Evolutionary conservation across 2,329 filamentous ascomycete genomes (phyloP).

Genomic region (Ilyonectria sp.): DNA sequence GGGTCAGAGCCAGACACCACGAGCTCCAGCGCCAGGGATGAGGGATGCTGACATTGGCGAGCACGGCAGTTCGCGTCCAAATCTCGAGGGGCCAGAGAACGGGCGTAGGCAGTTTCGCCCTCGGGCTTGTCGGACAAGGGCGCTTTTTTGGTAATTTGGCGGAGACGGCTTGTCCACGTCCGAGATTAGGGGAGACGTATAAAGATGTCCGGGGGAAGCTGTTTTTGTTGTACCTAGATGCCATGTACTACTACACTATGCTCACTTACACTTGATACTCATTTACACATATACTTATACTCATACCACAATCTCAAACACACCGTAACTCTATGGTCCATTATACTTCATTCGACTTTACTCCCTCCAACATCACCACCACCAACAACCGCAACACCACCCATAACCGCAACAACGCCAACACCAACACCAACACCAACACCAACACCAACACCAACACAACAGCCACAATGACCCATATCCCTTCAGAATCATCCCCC

Average conservation of each 20-base stretch:
- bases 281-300: not conserved
- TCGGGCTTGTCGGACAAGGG: slow-evolving; percentile 21
- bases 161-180: not conserved
- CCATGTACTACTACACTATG: slow-evolving; percentile 2
- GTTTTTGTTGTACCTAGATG: slow-evolving; percentile 13
- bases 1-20: not conserved
- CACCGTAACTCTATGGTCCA: not conserved
- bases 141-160: slow-evolving; percentile 23
- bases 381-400: too few species aligned
- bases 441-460: not conserved
- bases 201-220: slow-evolving; percentile 31
- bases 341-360: not conserved
- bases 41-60: not conserved
- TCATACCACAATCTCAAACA: not conserved
- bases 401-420: too few species aligned
- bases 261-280: slow-evolving; percentile 12
- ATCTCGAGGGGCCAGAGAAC: not conserved
- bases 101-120: not conserved
- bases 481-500: slow-evolving; percentile 51
- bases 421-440: not conserved
- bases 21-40: not conserved
- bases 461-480: slow-evolving; percentile 43
- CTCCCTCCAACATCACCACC: not conserved
- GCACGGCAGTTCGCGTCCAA: not conserved
- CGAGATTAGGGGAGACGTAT: slow-evolving; percentile 9